A percentile compares a stretch with the other conserved stretches of the same genome.
These are phyloP conservation scores for Vanrija sp. DNA, from an alignment of 1,284 basidiomycete genomes.

Conservation along the genomic window DNA sequence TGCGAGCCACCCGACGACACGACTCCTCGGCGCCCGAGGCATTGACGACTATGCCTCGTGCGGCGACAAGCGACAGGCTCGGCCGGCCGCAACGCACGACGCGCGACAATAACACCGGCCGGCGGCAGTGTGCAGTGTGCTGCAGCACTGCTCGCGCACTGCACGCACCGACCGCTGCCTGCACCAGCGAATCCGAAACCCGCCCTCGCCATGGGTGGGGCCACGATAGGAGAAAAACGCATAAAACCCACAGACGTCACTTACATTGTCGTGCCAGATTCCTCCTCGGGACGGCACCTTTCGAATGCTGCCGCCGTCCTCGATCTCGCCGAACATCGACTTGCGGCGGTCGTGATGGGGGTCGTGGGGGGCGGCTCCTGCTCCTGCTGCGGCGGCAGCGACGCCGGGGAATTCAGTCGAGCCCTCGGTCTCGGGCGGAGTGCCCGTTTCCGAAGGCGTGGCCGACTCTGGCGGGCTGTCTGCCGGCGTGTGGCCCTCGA, in stretches of 20 bases:
- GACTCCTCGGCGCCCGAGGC: too few relatives aligned
- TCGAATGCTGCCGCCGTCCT: conserved; percentile 16
- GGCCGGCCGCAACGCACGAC: too few relatives aligned
- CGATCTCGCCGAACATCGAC: background rate
- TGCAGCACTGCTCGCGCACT: too few relatives aligned
- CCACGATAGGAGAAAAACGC: too few relatives aligned
- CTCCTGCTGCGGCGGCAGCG: conserved; percentile 15
- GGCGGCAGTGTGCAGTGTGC: too few relatives aligned
- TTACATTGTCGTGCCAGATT: conserved; percentile 43
- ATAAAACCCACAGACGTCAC: conserved; percentile 8
- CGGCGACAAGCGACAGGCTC: too few relatives aligned
- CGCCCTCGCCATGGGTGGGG: too few relatives aligned
- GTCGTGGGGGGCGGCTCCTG: conserved; percentile 17
- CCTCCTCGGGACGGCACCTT: conserved; percentile 41
- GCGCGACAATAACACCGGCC: too few relatives aligned
- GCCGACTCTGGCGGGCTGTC: conserved; percentile 4
- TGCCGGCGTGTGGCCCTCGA: conserved; percentile 28
- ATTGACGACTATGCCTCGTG: too few relatives aligned
- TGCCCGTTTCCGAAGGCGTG: background rate
- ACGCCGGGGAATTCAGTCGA: conserved; percentile 4
- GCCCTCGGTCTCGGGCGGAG: background rate
- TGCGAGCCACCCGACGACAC: too few relatives aligned
- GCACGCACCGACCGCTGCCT: too few relatives aligned
- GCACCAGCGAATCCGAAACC: too few relatives aligned
- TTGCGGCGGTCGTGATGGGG: conserved; percentile 8